Base-by-base conservation (phyloP, 306 rosid genomes). In the Arachis stenosperma region DNA sequence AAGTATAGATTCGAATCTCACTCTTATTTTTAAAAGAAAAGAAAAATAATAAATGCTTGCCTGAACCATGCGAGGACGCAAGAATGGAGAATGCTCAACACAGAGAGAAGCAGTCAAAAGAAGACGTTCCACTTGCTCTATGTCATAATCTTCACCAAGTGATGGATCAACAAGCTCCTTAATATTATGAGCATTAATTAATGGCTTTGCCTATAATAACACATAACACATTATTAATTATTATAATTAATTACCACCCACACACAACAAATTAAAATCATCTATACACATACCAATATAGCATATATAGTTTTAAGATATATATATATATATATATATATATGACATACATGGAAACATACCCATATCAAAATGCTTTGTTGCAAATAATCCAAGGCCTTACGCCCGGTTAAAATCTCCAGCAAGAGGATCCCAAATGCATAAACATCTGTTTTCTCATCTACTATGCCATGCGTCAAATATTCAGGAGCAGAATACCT, bases 401-500 rank as follows among this genome's bases (percentile, higher is more conserved):
- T 88, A 62, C 93, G 97, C 12, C 98, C 97, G 2, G 89, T 86
- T 70, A 93, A 70, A 59, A 93, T 84, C 88, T 90, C 98, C 79
- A 93, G 71, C 51, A 93, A 91, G 6, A 93, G 77, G 76, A 93
- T 86, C 39, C 96, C 97, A 27, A 90, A 93, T 5, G 97, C 83
- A 60, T 84, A 90, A 69, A 93, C 91, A 71, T 93, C 97, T 9
- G 90, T 93, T 79, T 93, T 93, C 80, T 93, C 98, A 10, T 83
- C 82, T 12, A 90, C 90, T 67, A 83, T 81, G 73, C 97, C 98
- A 55, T 84, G 93, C 89, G 80, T 84, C 85, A 88, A 72, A 79
- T 93, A 90, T 59, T 93, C 98, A 8, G 97, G 98, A 64, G 97
- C 98, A 61, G 88, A 86, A 82, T 93, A 93, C 77, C 98, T 93